A percentile compares a stretch with the other conserved stretches of the same genome.
Conservation (phyloP, 768 basidiomycete genomes). For the Tulasnella sp. region DNA sequence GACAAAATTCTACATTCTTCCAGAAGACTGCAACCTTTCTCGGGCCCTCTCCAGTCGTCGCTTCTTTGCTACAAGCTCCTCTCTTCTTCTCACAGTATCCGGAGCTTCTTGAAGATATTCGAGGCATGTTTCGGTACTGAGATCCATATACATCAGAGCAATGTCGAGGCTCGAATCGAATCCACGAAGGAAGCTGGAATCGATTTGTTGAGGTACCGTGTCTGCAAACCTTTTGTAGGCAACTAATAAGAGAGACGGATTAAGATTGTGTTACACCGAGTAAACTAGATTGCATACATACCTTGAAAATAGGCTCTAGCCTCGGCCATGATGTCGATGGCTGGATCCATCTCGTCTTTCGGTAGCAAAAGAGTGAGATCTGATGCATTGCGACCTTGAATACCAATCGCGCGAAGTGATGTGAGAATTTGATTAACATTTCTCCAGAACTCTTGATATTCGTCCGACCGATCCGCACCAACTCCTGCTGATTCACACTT, state of each 20-base stretch:
- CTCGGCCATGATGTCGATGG: constrained; percentile 17
- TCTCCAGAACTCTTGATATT: background rate
- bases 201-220: constrained; percentile 43
- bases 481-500: background rate
- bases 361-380: constrained; percentile 11
- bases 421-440: background rate
- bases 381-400: constrained; percentile 29
- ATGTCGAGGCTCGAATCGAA: constrained; percentile 35
- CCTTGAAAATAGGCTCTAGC: constrained; percentile 18
- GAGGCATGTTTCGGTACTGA: constrained; percentile 37
- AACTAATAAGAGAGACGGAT: constrained; percentile 27
- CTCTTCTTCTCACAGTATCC: constrained; percentile 32
- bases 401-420: constrained; percentile 32
- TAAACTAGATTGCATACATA: background rate
- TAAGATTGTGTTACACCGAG: background rate
- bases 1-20: too few species aligned
- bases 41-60: background rate
- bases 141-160: constrained; percentile 37
- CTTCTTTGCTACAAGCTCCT: constrained; percentile 27
- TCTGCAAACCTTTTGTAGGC: constrained; percentile 49
- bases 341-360: constrained; percentile 4
- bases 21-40: too few species aligned
- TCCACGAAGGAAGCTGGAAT: constrained; percentile 43
- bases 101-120: constrained; percentile 42
- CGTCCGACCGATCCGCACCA: background rate